These are phyloP conservation scores for Kokia cookei DNA, from an alignment of 441 rosid genomes.

Conservation along the genomic window DNA sequence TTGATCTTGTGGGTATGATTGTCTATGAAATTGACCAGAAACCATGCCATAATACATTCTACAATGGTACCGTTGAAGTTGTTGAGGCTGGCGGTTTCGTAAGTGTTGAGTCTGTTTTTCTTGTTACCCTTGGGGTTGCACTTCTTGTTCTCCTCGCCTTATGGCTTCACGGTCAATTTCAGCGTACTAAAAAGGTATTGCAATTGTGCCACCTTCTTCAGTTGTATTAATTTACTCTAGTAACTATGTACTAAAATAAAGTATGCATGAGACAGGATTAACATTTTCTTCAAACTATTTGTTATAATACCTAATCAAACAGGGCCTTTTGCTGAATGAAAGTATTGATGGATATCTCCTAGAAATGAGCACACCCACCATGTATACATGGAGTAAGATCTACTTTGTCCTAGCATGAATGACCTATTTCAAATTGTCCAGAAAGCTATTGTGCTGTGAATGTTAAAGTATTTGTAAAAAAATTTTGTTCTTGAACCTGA, in stretches of 20 bases:
- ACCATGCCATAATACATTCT: constrained; percentile 73
- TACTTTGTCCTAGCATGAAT: not conserved
- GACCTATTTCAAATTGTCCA: not conserved
- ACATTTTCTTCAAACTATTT: not conserved
- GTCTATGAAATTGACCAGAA: constrained; percentile 77
- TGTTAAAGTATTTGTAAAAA: not conserved
- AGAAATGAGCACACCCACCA: not conserved
- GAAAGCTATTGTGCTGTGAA: not conserved
- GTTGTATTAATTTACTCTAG: not conserved
- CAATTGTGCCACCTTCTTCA: not conserved
- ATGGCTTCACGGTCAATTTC: constrained; percentile 82
- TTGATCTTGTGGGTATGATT: constrained; percentile 91
- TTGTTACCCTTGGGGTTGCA: constrained; percentile 74
- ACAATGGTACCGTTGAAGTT: constrained; percentile 93
- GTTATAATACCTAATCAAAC: not conserved
- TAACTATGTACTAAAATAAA: not conserved
- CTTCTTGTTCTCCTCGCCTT: constrained; percentile 79
- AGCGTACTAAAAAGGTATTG: constrained; percentile 77
- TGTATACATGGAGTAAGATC: not conserved
- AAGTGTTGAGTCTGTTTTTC: constrained; percentile 88
- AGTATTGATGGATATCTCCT: not conserved
- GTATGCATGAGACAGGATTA: not conserved
- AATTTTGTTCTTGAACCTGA: not conserved
- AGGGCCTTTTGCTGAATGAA: not conserved
- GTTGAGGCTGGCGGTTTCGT: constrained; percentile 79